A percentile compares a stretch with the other conserved stretches of the same genome.
Conservation (phyloP, 176 grass and related monocot genomes). For the Musa itinerans region DNA sequence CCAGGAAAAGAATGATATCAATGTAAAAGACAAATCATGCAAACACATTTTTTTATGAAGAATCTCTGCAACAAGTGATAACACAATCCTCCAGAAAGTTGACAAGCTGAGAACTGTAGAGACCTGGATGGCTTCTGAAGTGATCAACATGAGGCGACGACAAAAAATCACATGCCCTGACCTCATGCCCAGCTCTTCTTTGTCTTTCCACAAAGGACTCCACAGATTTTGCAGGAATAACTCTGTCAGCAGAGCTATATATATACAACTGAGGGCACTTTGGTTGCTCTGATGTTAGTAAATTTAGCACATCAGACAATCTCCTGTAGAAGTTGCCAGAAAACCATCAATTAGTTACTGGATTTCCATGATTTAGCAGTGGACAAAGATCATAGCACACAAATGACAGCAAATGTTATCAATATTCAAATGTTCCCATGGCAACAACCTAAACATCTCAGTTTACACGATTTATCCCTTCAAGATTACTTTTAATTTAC, state of each 20-base stretch:
- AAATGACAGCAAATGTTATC: too few relatives aligned
- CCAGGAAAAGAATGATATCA: slow-evolving; percentile 13
- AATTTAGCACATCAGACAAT: slow-evolving; percentile 51
- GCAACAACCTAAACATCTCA: too few relatives aligned
- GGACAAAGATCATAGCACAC: too few relatives aligned
- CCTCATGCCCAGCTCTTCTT: slow-evolving; percentile 36
- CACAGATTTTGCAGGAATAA: slow-evolving; percentile 78
- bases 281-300: slow-evolving; percentile 59
- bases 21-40: background rate
- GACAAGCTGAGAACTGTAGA: slow-evolving; percentile 56
- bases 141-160: slow-evolving; percentile 81
- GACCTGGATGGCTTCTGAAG: slow-evolving; percentile 57
- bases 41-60: background rate
- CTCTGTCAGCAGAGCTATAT: slow-evolving; percentile 72
- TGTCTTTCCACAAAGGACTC: slow-evolving; percentile 64
- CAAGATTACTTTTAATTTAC: too few relatives aligned
- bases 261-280: slow-evolving; percentile 77
- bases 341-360: too few relatives aligned
- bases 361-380: too few relatives aligned
- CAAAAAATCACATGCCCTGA: slow-evolving; percentile 63
- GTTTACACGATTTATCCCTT: too few relatives aligned
- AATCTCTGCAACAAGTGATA: slow-evolving; percentile 8
- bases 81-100: slow-evolving; percentile 64
- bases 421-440: too few relatives aligned
- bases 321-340: slow-evolving; percentile 32